Evolutionary conservation across 164 flowering plant species (phyloP), one percentile per base, ranked within the genome.

Genomic region (Paratinospora sagittata): DNA sequence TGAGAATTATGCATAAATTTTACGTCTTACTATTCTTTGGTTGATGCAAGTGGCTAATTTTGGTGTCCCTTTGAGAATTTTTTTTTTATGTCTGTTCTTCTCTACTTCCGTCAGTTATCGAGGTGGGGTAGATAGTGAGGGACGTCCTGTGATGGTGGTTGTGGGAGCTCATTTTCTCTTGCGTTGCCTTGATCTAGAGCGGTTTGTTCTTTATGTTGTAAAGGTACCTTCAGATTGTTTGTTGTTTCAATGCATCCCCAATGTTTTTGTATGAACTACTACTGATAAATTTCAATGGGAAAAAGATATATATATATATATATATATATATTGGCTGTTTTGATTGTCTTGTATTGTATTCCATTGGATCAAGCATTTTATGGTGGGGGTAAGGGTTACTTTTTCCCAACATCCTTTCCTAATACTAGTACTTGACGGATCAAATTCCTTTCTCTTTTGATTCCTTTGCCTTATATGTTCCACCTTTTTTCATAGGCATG

Each of bases 91-190:
- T 64, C 36, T n/a, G 8, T 33, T 34, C 47, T 41, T 47, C 14
- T 66, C n/a, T 14, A 7, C 21, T n/a, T 19, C 9, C 1, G 19
- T 67, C 81, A 96, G 99, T 55, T 96, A 96, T 74, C 98, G 97
- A 69, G 97, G 99, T 65, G 99, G 99, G 24, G 97, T 96, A n/a
- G 99, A 96, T 67, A 87, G 84, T 75, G 97, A 93, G 75, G 99
- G 99, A 23, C 96, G 88, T n/a, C 98, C 99, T 63, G 91, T 96
- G 6, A 91, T 96, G 96, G 99, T 96, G 24, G 89, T 96, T 71
- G 99, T 96, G 58, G 99, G 99, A 73, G 99, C 99, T 70, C 99
- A 96, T 84, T 93, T 96, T 79, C 85, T 96, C 71, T 82, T 91
- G 73, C 85, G 99, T n/a, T 96, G 99, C 83, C 97, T 96, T 77